phyloP scores from a whole-genome alignment of 768 basidiomycete genomes.

The Lanmaoa pseudosensibilis region DNA sequence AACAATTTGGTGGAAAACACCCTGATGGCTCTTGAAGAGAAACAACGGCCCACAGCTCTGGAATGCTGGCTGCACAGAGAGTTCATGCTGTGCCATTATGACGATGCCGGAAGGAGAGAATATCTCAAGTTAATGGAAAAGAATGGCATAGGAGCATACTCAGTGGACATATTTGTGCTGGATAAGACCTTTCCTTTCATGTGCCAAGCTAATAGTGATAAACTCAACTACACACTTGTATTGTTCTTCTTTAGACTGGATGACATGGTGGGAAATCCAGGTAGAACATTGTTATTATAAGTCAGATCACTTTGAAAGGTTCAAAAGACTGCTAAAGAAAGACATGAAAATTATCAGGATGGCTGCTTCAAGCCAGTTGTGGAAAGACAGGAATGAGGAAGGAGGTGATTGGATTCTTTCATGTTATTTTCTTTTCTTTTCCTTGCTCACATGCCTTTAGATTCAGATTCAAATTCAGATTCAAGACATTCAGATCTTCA shows the following conservation, averaged over 20 bases:
- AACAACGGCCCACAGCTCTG: neutral
- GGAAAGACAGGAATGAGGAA: neutral
- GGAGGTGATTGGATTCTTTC: neutral
- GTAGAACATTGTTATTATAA: neutral
- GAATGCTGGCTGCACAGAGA: slow-evolving; percentile 7
- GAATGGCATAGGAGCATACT: neutral
- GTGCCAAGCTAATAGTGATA: neutral
- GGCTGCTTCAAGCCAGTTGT: neutral
- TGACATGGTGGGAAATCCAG: neutral
- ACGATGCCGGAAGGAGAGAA: neutral
- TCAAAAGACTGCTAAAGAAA: neutral
- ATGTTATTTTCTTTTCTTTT: too few relatives aligned
- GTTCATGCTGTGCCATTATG: slow-evolving; percentile 7
- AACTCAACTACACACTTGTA: neutral
- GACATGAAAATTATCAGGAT: neutral
- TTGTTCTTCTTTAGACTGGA: neutral
- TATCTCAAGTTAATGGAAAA: neutral
- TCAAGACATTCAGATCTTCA: too few relatives aligned
- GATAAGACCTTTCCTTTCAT: neutral
- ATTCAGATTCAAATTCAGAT: too few relatives aligned
- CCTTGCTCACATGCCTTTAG: neutral
- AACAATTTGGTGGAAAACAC: neutral
- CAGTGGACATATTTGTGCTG: neutral
- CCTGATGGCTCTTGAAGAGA: neutral
- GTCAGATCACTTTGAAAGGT: neutral